Evolutionary conservation across 2,329 filamentous ascomycete species (phyloP).

Genomic region (Periconia sp.): DNA sequence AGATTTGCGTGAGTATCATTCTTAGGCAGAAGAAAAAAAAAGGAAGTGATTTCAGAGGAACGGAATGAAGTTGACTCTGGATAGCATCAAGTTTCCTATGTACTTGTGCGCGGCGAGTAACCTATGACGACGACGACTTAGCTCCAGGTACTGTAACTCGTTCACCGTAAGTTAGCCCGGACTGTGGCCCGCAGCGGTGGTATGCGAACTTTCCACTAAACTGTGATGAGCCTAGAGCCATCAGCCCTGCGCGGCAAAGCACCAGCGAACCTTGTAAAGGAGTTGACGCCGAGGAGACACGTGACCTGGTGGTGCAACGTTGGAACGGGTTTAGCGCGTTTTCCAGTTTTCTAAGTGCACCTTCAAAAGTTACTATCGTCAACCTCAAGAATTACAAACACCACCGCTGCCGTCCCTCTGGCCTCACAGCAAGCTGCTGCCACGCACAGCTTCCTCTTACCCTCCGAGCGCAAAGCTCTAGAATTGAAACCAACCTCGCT

Average conservation of each 20-base stretch:
- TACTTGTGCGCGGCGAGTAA: too few relatives aligned
- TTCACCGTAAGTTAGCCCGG: neutral
- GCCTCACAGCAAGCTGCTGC: too few relatives aligned
- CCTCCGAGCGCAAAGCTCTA: too few relatives aligned
- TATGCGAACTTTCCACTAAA: neutral
- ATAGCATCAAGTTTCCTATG: neutral
- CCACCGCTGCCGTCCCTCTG: too few relatives aligned
- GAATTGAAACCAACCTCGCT: neutral
- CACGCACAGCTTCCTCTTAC: too few relatives aligned
- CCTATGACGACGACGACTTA: neutral
- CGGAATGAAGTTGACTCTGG: neutral
- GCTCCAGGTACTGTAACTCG: neutral
- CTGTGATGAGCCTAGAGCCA: neutral
- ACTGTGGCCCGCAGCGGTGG: neutral
- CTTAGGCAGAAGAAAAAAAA: constrained; percentile 6
- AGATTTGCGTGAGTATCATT: constrained; percentile 76
- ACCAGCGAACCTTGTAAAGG: too few relatives aligned
- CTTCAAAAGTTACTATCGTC: neutral
- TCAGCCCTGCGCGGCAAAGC: too few relatives aligned
- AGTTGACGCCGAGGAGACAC: too few relatives aligned
- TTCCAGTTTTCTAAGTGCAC: neutral
- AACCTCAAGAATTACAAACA: too few relatives aligned
- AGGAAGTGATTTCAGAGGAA: neutral
- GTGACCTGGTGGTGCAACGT: too few relatives aligned
- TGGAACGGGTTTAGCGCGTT: too few relatives aligned